Percentiles rank a stretch among this genome's conserved stretches.
phyloP scores from a whole-genome alignment of 352 stramenopile genomes.

The Globisporangium carolinianum region DNA sequence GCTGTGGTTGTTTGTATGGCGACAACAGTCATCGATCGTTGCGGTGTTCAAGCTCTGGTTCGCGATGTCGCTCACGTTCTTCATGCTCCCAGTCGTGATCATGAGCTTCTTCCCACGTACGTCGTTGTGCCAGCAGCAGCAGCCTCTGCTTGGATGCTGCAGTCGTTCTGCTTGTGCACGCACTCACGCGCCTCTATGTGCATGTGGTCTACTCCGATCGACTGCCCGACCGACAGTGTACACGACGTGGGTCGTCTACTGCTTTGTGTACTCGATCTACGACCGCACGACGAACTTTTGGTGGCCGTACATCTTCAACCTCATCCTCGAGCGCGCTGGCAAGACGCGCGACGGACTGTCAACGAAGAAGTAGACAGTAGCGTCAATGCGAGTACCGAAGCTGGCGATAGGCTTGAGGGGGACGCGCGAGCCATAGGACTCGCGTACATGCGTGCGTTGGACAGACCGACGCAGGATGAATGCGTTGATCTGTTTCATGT shows the following conservation, averaged over 20 bases:
- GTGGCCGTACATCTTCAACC: constrained; percentile 83
- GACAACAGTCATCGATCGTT: constrained; percentile 40
- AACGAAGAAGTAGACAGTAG: constrained; percentile 14
- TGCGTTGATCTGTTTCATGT: no score
- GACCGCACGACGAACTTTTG: constrained; percentile 80
- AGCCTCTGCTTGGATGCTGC: not conserved
- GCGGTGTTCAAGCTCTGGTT: constrained; percentile 74
- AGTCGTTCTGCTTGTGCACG: not conserved
- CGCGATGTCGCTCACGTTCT: constrained; percentile 49
- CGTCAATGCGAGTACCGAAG: no score
- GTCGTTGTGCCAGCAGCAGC: constrained; percentile 1
- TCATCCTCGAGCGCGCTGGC: constrained; percentile 49
- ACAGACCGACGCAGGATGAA: not conserved
- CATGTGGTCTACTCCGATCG: no score
- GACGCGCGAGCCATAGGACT: no score
- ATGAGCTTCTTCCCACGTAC: constrained; percentile 76
- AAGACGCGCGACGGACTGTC: constrained; percentile 57
- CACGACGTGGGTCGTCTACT: constrained; percentile 74
- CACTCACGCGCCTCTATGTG: no score
- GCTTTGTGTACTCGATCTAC: constrained; percentile 79
- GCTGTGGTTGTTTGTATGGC: not conserved
- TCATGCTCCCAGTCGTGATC: constrained; percentile 68
- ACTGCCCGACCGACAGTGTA: constrained; percentile 35
- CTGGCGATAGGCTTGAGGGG: no score
- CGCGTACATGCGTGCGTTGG: no score